Conservation (phyloP, 768 basidiomycete genomes). For the Austroboletus eburneus region DNA sequence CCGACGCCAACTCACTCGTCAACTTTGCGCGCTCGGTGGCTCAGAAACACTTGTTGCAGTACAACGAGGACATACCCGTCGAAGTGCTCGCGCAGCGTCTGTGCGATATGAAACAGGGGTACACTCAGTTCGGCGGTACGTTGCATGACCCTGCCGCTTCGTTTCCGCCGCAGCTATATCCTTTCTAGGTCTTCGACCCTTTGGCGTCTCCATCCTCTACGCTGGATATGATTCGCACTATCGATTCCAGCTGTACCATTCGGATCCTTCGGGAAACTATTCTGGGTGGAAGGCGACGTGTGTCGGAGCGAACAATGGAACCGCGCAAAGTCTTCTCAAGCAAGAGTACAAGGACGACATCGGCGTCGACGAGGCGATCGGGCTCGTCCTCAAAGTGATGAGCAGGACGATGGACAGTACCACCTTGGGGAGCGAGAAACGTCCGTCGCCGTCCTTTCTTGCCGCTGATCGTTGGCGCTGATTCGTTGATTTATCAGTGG, state of each 20-base stretch:
- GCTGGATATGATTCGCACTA: conserved; percentile 97
- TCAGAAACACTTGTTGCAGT: conserved; percentile 81
- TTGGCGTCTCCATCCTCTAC: conserved; percentile 95
- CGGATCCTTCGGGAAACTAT: conserved; percentile 98
- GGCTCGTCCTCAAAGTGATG: conserved; percentile 91
- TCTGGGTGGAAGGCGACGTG: conserved; percentile 98
- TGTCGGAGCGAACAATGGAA: conserved; percentile 97
- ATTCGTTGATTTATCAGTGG: conserved; percentile 52
- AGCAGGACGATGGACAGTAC: conserved; percentile 99
- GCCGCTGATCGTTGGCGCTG: neutral
- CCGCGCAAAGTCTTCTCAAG: conserved; percentile 90
- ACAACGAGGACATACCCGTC: conserved; percentile 98
- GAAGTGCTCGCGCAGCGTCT: conserved; percentile 91
- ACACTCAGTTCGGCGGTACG: conserved; percentile 93
- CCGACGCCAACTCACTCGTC: conserved; percentile 96
- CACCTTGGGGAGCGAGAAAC: conserved; percentile 91
- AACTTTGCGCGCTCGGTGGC: conserved; percentile 91
- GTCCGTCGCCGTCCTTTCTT: conserved; percentile 50
- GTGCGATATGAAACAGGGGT: conserved; percentile 98
- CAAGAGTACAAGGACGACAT: conserved; percentile 99
- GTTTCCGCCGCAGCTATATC: neutral
- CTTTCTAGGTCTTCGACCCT: conserved; percentile 81
- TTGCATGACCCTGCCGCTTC: neutral
- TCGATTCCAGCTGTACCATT: conserved; percentile 95
- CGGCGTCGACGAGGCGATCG: conserved; percentile 84